Percentiles rank a stretch among this genome's conserved stretches.
These are phyloP conservation scores for Immersiporthe knoxdaviesiana DNA, from an alignment of 2,329 filamentous ascomycete species.

Conservation along the genomic window DNA sequence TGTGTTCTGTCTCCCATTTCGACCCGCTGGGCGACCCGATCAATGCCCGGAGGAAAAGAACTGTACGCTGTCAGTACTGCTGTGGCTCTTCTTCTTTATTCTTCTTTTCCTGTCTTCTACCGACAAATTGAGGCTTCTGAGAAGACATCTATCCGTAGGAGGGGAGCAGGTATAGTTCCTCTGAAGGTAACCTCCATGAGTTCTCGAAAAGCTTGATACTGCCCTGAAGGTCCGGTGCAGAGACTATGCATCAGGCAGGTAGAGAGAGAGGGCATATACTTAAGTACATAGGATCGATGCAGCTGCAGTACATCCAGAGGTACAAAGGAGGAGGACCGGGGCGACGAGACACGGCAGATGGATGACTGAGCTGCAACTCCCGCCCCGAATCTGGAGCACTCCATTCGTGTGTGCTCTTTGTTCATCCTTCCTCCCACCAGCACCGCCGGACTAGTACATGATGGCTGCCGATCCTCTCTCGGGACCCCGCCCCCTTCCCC, in stretches of 20 bases:
- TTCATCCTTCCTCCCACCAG: background rate
- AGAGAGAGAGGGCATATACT: background rate
- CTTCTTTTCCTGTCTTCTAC: too few species aligned
- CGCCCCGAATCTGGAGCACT: background rate
- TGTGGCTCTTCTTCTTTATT: background rate
- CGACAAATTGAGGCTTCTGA: too few species aligned
- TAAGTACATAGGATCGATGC: background rate
- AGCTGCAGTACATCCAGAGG: background rate
- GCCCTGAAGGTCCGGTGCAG: background rate
- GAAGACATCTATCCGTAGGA: too few species aligned
- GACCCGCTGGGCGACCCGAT: background rate
- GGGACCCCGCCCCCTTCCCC: too few species aligned
- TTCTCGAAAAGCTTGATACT: background rate
- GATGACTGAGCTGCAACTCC: background rate
- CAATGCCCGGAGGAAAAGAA: background rate
- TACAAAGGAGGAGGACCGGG: background rate
- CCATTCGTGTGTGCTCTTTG: background rate
- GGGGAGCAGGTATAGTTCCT: too few species aligned
- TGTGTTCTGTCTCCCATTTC: background rate
- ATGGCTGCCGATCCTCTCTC: conserved; percentile 4
- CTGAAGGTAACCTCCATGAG: background rate
- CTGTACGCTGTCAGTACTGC: background rate
- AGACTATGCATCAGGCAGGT: background rate
- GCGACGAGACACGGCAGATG: conserved; percentile 5
- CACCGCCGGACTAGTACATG: background rate